Base-by-base conservation (phyloP, 768 basidiomycete genomes). In the Kwoniella dendrophila region DNA sequence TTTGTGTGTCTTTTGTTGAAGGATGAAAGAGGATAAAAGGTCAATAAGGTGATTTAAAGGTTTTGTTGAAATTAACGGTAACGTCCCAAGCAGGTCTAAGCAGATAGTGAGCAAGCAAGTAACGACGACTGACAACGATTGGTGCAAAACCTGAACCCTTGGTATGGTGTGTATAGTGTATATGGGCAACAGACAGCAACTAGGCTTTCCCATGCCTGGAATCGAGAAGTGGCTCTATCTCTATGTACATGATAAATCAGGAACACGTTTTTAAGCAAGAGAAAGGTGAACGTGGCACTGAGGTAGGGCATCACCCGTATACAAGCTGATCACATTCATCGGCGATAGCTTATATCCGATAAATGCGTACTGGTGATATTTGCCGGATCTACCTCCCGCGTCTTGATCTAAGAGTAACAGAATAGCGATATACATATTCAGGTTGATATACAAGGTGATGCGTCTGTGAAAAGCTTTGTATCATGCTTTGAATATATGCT, bases 1-100 rank as follows among this genome's bases (percentile, higher is more conserved):
- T 57, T 63, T 63, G 62, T 55, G 54, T 54, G 53, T 60, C 44
- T 48, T 34, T 29, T 54, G 60, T 55, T 62, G 60, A 56, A 41
- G 53, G 52, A 43, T 60, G 40, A 60, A 22, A 36, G 36, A 41
- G 22, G 27, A 33, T 34, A 59, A 47, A 30, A 43, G 3, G 34
- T 18, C 20, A 18, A 30, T 43, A 3, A 20, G 16, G 49, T 14
- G 44, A 49, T 48, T 58, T 48, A 38, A 47, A 36, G 56, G 33
- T 38, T 29, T 50, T 59, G 24, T 24, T 30, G 27, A 41, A 54
- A 54, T 40, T 54, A 26, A 8, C 53, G 16, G 29, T 24, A 20
- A 11, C 14, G 41, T 43, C 6, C 6, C 41, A 6, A 20, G n/a
- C 18, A 6, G 18, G 41, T 14, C 8, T 43, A 20, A 43, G n/a